Evolutionary conservation across 371 early-diverging fungal species (phyloP).

Genomic region (Saksenaea vasiformis): DNA sequence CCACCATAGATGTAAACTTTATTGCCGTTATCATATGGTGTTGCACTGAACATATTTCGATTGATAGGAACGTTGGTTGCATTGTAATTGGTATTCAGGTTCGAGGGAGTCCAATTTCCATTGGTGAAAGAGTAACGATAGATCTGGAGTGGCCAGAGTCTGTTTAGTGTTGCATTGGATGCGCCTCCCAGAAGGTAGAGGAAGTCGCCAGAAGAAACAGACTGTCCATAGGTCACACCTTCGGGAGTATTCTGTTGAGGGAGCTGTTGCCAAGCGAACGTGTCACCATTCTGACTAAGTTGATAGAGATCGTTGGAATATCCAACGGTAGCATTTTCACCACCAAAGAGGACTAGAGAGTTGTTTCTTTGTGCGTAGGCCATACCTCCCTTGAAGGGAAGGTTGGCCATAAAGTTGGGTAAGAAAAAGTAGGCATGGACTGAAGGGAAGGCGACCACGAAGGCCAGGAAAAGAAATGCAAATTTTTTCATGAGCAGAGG

Average conservation of each 20-base stretch:
- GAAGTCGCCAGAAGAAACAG: conserved; percentile 16
- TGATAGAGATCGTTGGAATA: conserved; percentile 26
- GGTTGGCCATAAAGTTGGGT: conserved; percentile 16
- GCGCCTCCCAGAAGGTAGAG: conserved; percentile 20
- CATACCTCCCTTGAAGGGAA: conserved; percentile 34
- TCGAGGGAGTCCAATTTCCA: conserved; percentile 16
- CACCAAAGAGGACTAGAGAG: conserved; percentile 35
- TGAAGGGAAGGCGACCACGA: neutral
- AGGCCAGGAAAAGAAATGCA: conserved; percentile 21
- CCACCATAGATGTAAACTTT: conserved; percentile 39
- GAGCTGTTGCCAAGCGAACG: conserved; percentile 20
- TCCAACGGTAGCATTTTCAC: conserved; percentile 23
- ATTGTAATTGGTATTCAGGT: conserved; percentile 7
- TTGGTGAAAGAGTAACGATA: conserved; percentile 19
- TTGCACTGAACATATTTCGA: conserved; percentile 26
- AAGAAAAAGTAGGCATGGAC: conserved; percentile 26
- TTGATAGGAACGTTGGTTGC: conserved; percentile 16
- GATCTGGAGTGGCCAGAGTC: conserved; percentile 16
- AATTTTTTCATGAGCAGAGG: conserved; percentile 7
- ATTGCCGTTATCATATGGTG: conserved; percentile 14
- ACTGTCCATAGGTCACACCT: conserved; percentile 14
- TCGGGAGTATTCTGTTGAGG: conserved; percentile 24
- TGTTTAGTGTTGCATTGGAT: neutral
- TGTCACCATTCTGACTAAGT: conserved; percentile 17
- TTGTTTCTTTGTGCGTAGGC: conserved; percentile 22